Base-by-base conservation (phyloP, 2,329 filamentous ascomycete genomes). In the Colletotrichum falcatum region DNA sequence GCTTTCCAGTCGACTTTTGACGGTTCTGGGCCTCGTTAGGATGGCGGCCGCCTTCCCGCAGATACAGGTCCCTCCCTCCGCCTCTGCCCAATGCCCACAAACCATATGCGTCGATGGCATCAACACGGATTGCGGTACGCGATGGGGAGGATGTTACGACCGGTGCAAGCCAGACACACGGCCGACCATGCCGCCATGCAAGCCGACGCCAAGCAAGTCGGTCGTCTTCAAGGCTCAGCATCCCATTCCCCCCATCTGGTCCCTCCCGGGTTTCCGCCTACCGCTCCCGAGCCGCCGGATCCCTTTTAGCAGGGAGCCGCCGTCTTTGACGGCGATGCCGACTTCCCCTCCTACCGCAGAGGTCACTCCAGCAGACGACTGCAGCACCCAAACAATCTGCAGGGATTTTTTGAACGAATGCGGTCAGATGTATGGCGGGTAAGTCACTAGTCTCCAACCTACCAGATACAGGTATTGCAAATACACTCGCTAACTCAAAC, bases 71-170 rank as follows among this genome's bases (percentile, higher is more conserved):
- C 46, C n/a, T n/a, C n/a, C n/a, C n/a, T n/a, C n/a, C n/a, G n/a
- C 20, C 46, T 55, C 64, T 16, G 51, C 28, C 23, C 28, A 64
- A 48, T 73, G 71, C 56, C 71, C 71, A 20, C 39, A 35, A 46
- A 70, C 61, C 5, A 65, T 79, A 28, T 80, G 79, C 58, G 46
- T 79, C 42, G 74, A 79, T 8, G 75, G 62, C 33, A 66, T 78
- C 9, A 78, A 76, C 55, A 30, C 68, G 1, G 73, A 76, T 0
- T 81, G 79, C 53, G 74, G 74, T 20, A 20, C 71, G 5, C 46
- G 23, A 9, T 80, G 71, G 39, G 78, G 77, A 77, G 75, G 71
- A 7, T 81, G 79, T 55, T 81, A 77, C 66, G 73, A 79, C 64
- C 68, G 73, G 18, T 80, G 79, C 68, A 59, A 71, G 66, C 66